A percentile compares a stretch with the other conserved stretches of the same genome.
These are phyloP conservation scores for Hypericum androsaemum DNA, from an alignment of 345 rosid genomes.

Conservation along the genomic window DNA sequence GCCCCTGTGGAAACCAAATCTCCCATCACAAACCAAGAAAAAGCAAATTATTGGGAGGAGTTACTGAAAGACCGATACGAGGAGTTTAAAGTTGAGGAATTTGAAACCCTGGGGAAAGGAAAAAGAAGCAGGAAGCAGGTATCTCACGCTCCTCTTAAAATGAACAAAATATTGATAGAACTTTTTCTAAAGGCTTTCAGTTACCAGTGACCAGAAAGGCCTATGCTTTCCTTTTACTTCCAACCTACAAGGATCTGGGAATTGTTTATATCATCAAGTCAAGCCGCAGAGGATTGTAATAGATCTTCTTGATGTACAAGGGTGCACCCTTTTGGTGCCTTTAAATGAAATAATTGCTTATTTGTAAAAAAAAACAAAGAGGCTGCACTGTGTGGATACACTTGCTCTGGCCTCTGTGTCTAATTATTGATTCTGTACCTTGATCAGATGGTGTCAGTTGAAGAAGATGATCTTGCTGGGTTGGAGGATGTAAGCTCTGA, in stretches of 20 bases:
- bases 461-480: constrained; percentile 99
- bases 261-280: too few relatives aligned
- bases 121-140: constrained; percentile 98
- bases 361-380: too few relatives aligned
- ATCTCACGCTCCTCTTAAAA: not conserved
- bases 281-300: too few relatives aligned
- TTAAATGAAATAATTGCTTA: too few relatives aligned
- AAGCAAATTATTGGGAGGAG: constrained; percentile 86
- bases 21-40: constrained; percentile 45
- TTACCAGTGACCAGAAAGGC: too few relatives aligned
- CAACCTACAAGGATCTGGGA: too few relatives aligned
- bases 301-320: too few relatives aligned
- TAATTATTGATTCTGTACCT: not conserved
- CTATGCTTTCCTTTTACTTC: too few relatives aligned
- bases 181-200: too few relatives aligned
- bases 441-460: constrained; percentile 85
- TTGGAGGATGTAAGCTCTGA: constrained; percentile 95
- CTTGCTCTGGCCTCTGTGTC: not conserved
- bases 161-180: too few relatives aligned
- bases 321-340: too few relatives aligned
- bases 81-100: constrained; percentile 78
- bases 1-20: constrained; percentile 47
- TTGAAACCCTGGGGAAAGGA: constrained; percentile 82
- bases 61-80: constrained; percentile 69
- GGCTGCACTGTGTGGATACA: not conserved